A percentile compares a stretch with the other conserved stretches of the same genome.
These are phyloP conservation scores for Aurantiochytrium sp. DNA, from an alignment of 108 stramenopile genomes.

Conservation along the genomic window DNA sequence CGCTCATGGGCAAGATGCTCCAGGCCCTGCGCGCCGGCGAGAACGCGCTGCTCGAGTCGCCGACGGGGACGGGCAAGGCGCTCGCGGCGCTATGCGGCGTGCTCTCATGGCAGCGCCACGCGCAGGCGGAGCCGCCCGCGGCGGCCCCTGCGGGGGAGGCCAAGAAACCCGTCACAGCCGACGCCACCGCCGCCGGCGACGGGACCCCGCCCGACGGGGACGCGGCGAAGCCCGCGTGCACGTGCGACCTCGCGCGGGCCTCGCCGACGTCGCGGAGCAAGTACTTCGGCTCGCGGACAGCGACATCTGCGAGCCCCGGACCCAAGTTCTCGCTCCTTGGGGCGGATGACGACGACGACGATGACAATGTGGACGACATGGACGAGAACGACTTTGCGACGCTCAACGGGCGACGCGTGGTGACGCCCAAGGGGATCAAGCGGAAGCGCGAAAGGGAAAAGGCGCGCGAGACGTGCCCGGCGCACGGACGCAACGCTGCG, in stretches of 20 bases:
- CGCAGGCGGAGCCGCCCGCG: not conserved
- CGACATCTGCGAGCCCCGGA: not conserved
- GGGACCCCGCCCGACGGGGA: no score
- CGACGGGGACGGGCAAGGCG: constrained; percentile 60
- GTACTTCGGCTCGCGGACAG: not conserved
- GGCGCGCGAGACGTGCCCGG: not conserved
- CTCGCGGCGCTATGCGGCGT: not conserved
- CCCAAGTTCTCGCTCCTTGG: not conserved
- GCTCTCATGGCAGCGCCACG: not conserved
- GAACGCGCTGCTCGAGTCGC: constrained; percentile 62
- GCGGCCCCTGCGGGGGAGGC: not conserved
- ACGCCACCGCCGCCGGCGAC: not conserved
- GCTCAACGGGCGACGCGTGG: not conserved
- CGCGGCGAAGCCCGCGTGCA: no score
- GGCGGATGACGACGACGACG: not conserved
- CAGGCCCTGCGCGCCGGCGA: constrained; percentile 32
- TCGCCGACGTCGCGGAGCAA: not conserved
- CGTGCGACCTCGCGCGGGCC: no score
- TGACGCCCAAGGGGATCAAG: not conserved
- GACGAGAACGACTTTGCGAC: constrained; percentile 23
- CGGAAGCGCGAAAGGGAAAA: not conserved
- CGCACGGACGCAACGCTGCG: not conserved
- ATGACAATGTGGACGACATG: not conserved
- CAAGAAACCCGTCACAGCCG: not conserved
- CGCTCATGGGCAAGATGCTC: constrained; percentile 75